Conservation (phyloP, 306 rosid genomes). For the Prunus persica region Prunus_persica_NCBIv2 NC_034016.1:9624501-9625000, state of each 20-base stretch:
- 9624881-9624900: conserved; percentile 77
- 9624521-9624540: not conserved
- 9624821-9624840: conserved; percentile 95
- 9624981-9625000: not conserved
- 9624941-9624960: conserved; percentile 7
- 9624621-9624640: not conserved
- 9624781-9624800: conserved; percentile 74
- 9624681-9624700: not conserved
- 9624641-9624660: not conserved
- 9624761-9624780: conserved; percentile 69
- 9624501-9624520: not conserved
- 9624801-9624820: conserved; percentile 84
- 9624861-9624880: conserved; percentile 95
- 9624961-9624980: not conserved
- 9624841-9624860: conserved; percentile 82
- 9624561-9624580: not conserved
- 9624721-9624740: conserved; percentile 17
- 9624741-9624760: conserved; percentile 48
- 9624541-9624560: not conserved
- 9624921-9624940: conserved; percentile 80
- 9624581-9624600: not conserved
- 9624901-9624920: conserved; percentile 91
- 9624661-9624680: not conserved
- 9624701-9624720: conserved; percentile 5
- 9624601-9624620: not conserved